Conservation (phyloP, 1,284 basidiomycete species). For the Trichosporon sp. region DNA sequence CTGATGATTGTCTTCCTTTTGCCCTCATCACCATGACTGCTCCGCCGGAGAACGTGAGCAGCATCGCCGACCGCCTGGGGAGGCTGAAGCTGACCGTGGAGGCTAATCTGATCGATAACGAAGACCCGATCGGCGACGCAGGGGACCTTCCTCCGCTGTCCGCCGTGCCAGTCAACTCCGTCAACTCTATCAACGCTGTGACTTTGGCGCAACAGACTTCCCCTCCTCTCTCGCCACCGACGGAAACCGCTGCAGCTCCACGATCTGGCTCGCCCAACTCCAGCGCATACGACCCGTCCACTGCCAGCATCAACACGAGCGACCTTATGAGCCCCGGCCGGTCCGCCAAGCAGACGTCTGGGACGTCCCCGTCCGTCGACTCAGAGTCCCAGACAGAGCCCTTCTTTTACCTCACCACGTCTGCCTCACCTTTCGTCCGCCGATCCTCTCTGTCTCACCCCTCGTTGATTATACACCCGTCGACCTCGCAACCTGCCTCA, state of each 20-base stretch:
- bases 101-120: background rate
- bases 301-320: background rate
- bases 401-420: slow-evolving; percentile 3
- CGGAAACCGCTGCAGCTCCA: background rate
- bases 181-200: background rate
- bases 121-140: background rate
- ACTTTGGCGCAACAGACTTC: background rate
- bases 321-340: background rate
- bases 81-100: slow-evolving; percentile 3
- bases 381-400: background rate
- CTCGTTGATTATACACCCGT: background rate
- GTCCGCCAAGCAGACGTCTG: background rate
- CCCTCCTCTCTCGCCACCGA: background rate
- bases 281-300: background rate
- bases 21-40: background rate
- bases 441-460: slow-evolving; percentile 13
- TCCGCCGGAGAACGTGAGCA: background rate
- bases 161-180: background rate
- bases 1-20: background rate
- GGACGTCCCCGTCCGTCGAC: background rate
- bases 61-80: slow-evolving; percentile 2
- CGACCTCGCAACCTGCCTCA: background rate
- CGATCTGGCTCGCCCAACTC: background rate
- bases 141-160: background rate
- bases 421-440: background rate